A percentile compares a stretch with the other conserved stretches of the same genome.
Conservation (phyloP, 108 stramenopile genomes). For the Cyclotella baltica region DNA sequence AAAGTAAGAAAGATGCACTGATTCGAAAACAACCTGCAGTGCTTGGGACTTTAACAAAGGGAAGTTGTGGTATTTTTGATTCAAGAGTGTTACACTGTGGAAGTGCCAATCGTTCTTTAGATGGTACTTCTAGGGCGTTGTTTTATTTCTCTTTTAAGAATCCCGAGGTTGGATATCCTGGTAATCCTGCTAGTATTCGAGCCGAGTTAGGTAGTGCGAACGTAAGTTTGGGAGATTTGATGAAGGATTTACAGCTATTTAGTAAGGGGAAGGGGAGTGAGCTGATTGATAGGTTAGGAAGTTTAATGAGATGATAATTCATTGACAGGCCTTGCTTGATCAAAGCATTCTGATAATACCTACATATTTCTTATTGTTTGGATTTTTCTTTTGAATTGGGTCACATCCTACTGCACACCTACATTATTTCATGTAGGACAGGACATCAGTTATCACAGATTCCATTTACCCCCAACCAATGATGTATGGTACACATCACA, state of each 20-base stretch:
- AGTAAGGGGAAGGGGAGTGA: slow-evolving; percentile 34
- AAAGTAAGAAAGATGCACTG: slow-evolving; percentile 70
- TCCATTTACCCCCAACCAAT: too few species aligned
- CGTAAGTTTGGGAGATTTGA: slow-evolving; percentile 28
- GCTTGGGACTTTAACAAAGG: slow-evolving; percentile 75
- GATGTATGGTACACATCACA: too few species aligned
- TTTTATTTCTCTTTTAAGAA: slow-evolving; percentile 84
- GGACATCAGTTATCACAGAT: too few species aligned
- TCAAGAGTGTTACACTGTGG: slow-evolving; percentile 81
- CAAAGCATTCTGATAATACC: too few species aligned
- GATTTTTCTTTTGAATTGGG: too few species aligned
- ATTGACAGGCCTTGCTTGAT: too few species aligned
- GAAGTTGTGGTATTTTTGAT: slow-evolving; percentile 83
- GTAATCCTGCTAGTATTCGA: slow-evolving; percentile 83
- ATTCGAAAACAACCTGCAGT: slow-evolving; percentile 56
- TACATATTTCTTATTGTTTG: too few species aligned
- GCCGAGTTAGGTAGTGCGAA: slow-evolving; percentile 38
- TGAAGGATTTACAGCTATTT: slow-evolving; percentile 38
- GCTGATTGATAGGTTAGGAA: slow-evolving; percentile 44
- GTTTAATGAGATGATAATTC: slow-evolving; percentile 24
- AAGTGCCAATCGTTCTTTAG: slow-evolving; percentile 64
- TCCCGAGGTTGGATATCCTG: slow-evolving; percentile 65
- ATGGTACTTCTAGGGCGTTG: slow-evolving; percentile 59
- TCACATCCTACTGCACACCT: too few species aligned
- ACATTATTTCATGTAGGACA: too few species aligned